Evolutionary conservation across 2,329 filamentous ascomycete species (phyloP).

Genomic region (Epichloe hybrida): DNA sequence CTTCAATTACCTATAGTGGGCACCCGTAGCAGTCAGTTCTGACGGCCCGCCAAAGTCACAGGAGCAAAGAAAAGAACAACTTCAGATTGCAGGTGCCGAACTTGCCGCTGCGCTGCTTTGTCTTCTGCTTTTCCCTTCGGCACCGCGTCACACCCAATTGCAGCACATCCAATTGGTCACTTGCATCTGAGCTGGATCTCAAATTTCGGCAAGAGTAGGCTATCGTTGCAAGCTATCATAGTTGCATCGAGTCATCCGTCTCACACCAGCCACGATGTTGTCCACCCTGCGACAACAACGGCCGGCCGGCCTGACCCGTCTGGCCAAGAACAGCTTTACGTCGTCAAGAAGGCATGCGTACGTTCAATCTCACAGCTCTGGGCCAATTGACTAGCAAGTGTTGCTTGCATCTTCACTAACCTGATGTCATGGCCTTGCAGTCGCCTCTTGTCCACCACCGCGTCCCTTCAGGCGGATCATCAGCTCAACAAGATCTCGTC

Average conservation of each 20-base stretch:
- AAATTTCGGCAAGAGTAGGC: background rate
- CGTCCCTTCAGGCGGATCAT: conserved; percentile 34
- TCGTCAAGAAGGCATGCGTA: conserved; percentile 8
- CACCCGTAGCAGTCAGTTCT: background rate
- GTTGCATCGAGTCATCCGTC: background rate
- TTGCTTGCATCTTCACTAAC: background rate
- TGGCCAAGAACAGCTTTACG: conserved; percentile 7
- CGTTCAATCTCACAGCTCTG: background rate
- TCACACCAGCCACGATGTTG: conserved; percentile 8
- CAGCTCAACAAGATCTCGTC: conserved; percentile 74
- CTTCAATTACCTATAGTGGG: conserved; percentile 8
- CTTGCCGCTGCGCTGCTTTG: conserved; percentile 13
- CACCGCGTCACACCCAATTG: background rate
- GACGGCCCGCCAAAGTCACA: conserved; percentile 13
- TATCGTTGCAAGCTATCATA: background rate
- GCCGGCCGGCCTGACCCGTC: conserved; percentile 4
- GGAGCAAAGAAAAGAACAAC: conserved; percentile 12
- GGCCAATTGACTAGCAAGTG: no score
- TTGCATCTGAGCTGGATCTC: background rate
- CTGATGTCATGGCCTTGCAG: conserved; percentile 16
- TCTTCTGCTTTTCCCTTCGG: conserved; percentile 3
- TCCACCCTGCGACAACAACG: conserved; percentile 9
- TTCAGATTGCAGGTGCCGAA: conserved; percentile 12
- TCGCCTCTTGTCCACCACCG: conserved; percentile 37
- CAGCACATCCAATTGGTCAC: background rate